Evolutionary conservation across 2,329 filamentous ascomycete genomes (phyloP), one percentile per base, ranked within the genome.

Genomic region (Coleophoma eucalyptorum): DNA sequence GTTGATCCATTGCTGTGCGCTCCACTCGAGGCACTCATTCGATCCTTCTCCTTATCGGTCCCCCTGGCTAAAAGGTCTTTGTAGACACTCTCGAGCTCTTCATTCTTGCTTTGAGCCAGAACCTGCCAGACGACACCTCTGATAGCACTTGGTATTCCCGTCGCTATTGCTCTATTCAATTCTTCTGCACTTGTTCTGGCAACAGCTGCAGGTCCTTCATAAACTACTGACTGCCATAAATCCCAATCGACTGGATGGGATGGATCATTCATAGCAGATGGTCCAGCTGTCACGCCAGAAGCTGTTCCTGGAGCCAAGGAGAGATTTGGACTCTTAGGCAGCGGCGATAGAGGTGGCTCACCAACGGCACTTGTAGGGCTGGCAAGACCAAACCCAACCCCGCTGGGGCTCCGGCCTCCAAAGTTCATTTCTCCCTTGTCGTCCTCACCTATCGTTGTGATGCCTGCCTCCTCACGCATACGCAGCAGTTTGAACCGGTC

Each of bases 41-140:
- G 82, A 55, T 87, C 78, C 62, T 81, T 83, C 53, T 92, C 88
- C 68, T 90, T 90, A 52, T 92, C 89, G 3, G 90, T 92, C 20
- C 92, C 92, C 53, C 89, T 82, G 45, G 79, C 80, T 32, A 89
- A 80, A 10, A 99, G 78, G 53, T 95, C 91, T 56, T 80, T 82
- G 71, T 97, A 99, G n/a, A 91, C 81, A 15, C 77, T 72, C 69
- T 99, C 94, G 16, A 99, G 74, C 42, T 95, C 90, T 54, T 93
- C 87, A 60, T 90, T 96, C 69, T 96, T 96, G 72, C 92, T 97
- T 65, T 96, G 90, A 3, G 94, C 91, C 55, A 99, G 74, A 7
- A 97, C 93, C 70, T 99, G 94, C 94, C 94, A 99, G 46, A 99
- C 92, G 2, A 99, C 94, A n/a, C 94, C 95, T 52, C 94, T 86